These are phyloP conservation scores for Microthlaspi erraticum DNA, from an alignment of 345 rosid species.

Conservation along the genomic window DNA sequence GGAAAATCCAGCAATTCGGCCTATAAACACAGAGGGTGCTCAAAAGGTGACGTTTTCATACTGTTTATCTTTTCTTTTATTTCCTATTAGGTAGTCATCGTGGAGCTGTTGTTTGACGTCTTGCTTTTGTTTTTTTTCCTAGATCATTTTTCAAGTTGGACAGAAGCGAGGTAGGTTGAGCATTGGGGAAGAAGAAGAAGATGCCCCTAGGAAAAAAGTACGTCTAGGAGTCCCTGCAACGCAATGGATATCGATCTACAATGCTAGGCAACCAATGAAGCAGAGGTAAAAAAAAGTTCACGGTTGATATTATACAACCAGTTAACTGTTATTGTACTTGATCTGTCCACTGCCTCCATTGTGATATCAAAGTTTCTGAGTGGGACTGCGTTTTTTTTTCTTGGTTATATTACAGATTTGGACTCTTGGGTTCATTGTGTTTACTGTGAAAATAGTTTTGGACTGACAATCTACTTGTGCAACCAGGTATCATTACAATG, in stretches of 20 bases:
- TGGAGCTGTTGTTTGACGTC: constrained; percentile 27
- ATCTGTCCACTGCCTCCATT: constrained; percentile 17
- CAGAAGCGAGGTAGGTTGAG: constrained; percentile 91
- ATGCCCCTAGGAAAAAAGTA: constrained; percentile 86
- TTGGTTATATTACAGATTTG: neutral
- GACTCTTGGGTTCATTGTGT: constrained; percentile 13
- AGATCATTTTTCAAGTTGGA: constrained; percentile 89
- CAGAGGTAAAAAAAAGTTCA: constrained; percentile 66
- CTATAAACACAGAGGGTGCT: constrained; percentile 96
- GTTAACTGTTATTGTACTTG: constrained; percentile 16
- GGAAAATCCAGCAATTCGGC: constrained; percentile 78
- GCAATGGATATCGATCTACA: constrained; percentile 96
- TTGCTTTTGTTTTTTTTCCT: constrained; percentile 23
- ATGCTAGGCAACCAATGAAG: constrained; percentile 95
- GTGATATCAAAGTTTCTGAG: neutral
- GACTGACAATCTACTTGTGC: constrained; percentile 32
- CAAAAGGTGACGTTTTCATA: constrained; percentile 64
- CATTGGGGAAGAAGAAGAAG: constrained; percentile 86
- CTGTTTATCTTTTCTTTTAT: constrained; percentile 26
- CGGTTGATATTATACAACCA: constrained; percentile 10
- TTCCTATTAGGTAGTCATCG: constrained; percentile 13
- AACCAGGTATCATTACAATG: constrained; percentile 94
- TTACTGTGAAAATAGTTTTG: constrained; percentile 5
- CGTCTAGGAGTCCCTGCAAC: constrained; percentile 94
- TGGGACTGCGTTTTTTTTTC: constrained; percentile 4